These are phyloP conservation scores for Malassezia brasiliensis DNA, from an alignment of 1,284 basidiomycete genomes.

Conservation along the genomic window DNA sequence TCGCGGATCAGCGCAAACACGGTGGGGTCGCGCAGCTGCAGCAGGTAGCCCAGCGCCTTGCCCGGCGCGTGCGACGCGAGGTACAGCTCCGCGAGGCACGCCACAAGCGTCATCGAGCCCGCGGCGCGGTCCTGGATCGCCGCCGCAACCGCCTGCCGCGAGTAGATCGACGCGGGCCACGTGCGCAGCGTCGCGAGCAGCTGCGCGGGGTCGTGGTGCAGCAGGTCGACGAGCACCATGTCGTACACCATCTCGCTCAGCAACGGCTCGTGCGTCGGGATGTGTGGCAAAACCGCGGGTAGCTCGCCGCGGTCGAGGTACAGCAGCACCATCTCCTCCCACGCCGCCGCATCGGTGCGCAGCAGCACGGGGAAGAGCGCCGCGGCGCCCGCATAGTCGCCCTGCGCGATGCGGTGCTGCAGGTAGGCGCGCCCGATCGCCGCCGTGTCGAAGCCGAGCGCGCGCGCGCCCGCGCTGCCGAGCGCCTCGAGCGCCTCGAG, in stretches of 20 bases:
- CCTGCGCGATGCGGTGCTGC: constrained; percentile 50
- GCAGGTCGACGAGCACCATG: constrained; percentile 80
- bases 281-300: constrained; percentile 74
- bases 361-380: constrained; percentile 77
- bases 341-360: constrained; percentile 64
- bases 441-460: constrained; percentile 55
- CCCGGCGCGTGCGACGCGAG: constrained; percentile 79
- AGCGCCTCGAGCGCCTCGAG: constrained; percentile 68
- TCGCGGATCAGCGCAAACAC: constrained; percentile 92
- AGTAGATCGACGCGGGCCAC: constrained; percentile 88
- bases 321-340: constrained; percentile 91
- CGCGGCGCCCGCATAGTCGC: constrained; percentile 72
- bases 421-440: constrained; percentile 42
- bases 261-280: constrained; percentile 72
- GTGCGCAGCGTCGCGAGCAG: constrained; percentile 68
- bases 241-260: constrained; percentile 81
- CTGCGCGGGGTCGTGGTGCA: constrained; percentile 66
- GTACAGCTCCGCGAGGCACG: constrained; percentile 85
- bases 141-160: constrained; percentile 71
- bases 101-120: constrained; percentile 62
- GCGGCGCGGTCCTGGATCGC: constrained; percentile 72
- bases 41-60: constrained; percentile 80
- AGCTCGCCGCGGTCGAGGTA: constrained; percentile 76
- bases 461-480: constrained; percentile 44
- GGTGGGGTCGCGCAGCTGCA: constrained; percentile 72